Evolutionary conservation across 169 alveolate genomes (phyloP), one percentile per base, ranked within the genome.

Genomic region (Cryptosporidium andersoni): DNA sequence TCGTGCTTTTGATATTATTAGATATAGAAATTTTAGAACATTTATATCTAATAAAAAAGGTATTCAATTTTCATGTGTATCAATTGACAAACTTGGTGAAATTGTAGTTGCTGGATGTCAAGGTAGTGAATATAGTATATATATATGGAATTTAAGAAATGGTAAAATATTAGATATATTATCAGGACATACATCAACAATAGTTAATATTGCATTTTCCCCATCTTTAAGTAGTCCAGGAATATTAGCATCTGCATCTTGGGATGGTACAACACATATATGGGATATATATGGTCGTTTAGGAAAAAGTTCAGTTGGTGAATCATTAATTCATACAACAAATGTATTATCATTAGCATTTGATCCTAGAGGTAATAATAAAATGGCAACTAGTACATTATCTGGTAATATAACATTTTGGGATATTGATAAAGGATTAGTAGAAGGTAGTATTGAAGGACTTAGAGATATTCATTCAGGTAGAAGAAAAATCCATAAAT

Each of bases 101-200:
- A 85, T 98, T n/a, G 97, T 97, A 0, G 97, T 96, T 12, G 99
- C 99, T 1, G 99, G 99, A n/a, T 93, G 97, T 9, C 88, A 91
- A 62, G 99, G 99, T 58, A 97, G 94, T n/a, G 88, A 82, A 14
- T 89, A 89, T 51, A 66, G 92, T 37, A 91, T 93, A 11, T 93
- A 85, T 81, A 90, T 93, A n/a, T 93, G 96, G 96, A 88, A 82
- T 63, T 85, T 93, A 16, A 95, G 88, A 66, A 91, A 93, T 4
- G 98, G 98, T 7, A 89, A 93, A 60, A 80, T 96, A 49, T 82
- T 96, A 6, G 98, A 96, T 56, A 93, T 88, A 3, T 80, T 95
- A 37, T 55, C 91, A 81, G 99, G 99, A 0, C 99, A 97, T 67
- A 90, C 97, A 16, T 96, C 96, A 4, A 98, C 98, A 36, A 95